Conservation (phyloP, 306 rosid genomes). For the peach (Prunus persica) region Prunus_persica_NCBIv2 NC_034012.1:16033001-16033500, state of each 20-base stretch:
- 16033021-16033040: constrained; percentile 80
- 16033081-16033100: constrained; percentile 91
- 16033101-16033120: constrained; percentile 84
- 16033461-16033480: constrained; percentile 99
- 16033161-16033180: constrained; percentile 62
- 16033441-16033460: constrained; percentile 72
- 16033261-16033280: constrained; percentile 77
- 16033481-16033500: constrained; percentile 96
- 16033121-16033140: constrained; percentile 85
- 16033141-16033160: constrained; percentile 62
- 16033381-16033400: constrained; percentile 97
- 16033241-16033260: constrained; percentile 98
- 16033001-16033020: constrained; percentile 85
- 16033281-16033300: constrained; percentile 86
- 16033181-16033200: constrained; percentile 53
- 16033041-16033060: constrained; percentile 86
- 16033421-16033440: constrained; percentile 90
- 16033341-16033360: constrained; percentile 64
- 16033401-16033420: constrained; percentile 94
- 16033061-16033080: constrained; percentile 72
- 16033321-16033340: constrained; percentile 89
- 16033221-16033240: constrained; percentile 68
- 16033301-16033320: constrained; percentile 79
- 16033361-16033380: constrained; percentile 96
- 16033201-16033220: constrained; percentile 43